These are phyloP conservation scores for Cyamopsis tetragonoloba DNA, from an alignment of 306 rosid genomes.

Conservation along the genomic window DNA sequence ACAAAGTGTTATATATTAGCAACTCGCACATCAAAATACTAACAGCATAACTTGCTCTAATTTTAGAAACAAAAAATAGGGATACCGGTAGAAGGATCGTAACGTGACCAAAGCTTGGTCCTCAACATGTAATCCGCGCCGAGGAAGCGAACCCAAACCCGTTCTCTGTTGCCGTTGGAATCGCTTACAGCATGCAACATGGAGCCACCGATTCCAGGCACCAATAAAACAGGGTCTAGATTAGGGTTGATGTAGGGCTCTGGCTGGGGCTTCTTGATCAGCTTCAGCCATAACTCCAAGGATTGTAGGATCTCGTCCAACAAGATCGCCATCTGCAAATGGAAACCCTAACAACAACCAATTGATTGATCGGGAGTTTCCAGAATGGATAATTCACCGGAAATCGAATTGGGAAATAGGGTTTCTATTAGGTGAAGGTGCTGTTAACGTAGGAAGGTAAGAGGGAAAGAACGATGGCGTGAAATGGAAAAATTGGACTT, in stretches of 20 bases:
- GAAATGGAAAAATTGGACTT: no score
- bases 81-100: conserved; percentile 75
- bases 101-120: conserved; percentile 93
- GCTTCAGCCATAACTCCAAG: conserved; percentile 75
- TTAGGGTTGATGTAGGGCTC: conserved; percentile 59
- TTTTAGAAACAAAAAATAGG: background rate
- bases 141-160: conserved; percentile 88
- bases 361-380: background rate
- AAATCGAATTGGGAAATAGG: conserved; percentile 16
- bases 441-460: background rate
- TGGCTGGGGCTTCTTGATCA: conserved; percentile 51
- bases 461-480: no score
- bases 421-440: conserved; percentile 19
- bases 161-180: conserved; percentile 52
- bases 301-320: conserved; percentile 64
- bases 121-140: conserved; percentile 63
- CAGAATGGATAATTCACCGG: background rate
- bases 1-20: background rate
- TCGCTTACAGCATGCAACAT: conserved; percentile 56
- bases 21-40: background rate
- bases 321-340: conserved; percentile 49
- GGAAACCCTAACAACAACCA: conserved; percentile 18
- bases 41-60: background rate
- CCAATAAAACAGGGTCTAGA: conserved; percentile 84
- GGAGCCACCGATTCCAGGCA: conserved; percentile 93